Evolutionary conservation across 108 stramenopile genomes (phyloP).

Genomic region (Heterococcus sp.): DNA sequence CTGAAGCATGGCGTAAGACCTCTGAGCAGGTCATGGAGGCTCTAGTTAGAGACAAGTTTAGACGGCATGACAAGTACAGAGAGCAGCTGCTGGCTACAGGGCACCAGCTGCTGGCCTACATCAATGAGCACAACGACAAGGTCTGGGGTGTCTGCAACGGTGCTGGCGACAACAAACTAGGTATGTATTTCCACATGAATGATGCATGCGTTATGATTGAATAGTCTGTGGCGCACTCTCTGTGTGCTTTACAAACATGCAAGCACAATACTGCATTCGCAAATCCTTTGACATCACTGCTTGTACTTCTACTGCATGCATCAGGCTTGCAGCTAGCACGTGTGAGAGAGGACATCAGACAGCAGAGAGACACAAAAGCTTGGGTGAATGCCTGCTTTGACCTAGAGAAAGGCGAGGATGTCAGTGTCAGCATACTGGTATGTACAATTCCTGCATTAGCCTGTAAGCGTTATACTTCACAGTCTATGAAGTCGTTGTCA

Average conservation of each 20-base stretch:
- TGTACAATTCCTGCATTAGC: too few species aligned
- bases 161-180: conserved; percentile 46
- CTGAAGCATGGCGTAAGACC: conserved; percentile 4
- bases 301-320: too few species aligned
- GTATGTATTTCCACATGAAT: conserved; percentile 35
- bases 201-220: conserved; percentile 29
- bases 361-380: background rate
- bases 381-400: background rate
- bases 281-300: too few species aligned
- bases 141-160: conserved; percentile 42
- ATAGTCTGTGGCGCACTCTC: conserved; percentile 1
- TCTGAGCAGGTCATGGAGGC: conserved; percentile 33
- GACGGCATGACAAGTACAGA: conserved; percentile 32
- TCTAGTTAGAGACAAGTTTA: conserved; percentile 46
- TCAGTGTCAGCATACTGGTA: too few species aligned
- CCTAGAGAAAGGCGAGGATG: background rate
- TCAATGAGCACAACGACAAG: conserved; percentile 40
- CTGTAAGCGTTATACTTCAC: too few species aligned
- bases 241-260: conserved; percentile 13
- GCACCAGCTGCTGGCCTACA: conserved; percentile 20
- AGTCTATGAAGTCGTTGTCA: too few species aligned
- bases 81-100: conserved; percentile 31
- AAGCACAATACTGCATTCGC: conserved; percentile 20
- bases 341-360: background rate
- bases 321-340: background rate